phyloP scores from a whole-genome alignment of 805 yeast genomes.

The Saccharomycopsis selenospora region DNA sequence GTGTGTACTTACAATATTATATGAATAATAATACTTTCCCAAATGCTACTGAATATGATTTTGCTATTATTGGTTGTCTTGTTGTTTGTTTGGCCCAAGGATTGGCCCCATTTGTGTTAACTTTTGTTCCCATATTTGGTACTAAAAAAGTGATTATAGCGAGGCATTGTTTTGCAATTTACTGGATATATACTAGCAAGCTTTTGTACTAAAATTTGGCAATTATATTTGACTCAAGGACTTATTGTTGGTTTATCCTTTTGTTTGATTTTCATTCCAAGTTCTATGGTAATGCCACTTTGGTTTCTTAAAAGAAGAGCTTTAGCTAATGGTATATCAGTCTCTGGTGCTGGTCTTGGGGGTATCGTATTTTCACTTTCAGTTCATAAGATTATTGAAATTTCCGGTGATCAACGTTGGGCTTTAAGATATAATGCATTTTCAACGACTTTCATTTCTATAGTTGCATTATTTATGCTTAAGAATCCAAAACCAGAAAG shows the following conservation, averaged over 20 bases:
- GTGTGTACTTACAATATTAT: conserved; percentile 47
- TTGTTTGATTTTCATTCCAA: conserved; percentile 52
- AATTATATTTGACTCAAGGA: conserved; percentile 63
- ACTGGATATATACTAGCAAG: conserved; percentile 54
- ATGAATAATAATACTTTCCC: conserved; percentile 35
- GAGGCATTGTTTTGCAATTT: conserved; percentile 47
- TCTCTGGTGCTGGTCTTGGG: conserved; percentile 32
- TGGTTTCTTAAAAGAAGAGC: conserved; percentile 64
- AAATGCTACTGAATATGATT: conserved; percentile 45
- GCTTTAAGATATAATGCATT: conserved; percentile 16
- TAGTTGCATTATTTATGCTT: conserved; percentile 11
- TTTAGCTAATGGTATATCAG: conserved; percentile 27
- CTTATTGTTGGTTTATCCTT: conserved; percentile 46
- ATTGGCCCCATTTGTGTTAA: conserved; percentile 49
- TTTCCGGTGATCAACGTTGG: conserved; percentile 21
- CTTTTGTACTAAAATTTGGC: conserved; percentile 53
- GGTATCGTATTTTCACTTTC: conserved; percentile 30
- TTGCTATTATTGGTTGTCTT: conserved; percentile 50
- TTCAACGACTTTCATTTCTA: conserved; percentile 8
- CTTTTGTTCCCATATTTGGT: conserved; percentile 44
- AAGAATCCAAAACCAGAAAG: conserved; percentile 27
- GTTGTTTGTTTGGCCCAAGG: conserved; percentile 49
- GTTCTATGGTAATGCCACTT: conserved; percentile 53
- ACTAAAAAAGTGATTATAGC: conserved; percentile 36
- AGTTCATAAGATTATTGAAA: conserved; percentile 25